Conservation (phyloP, 805 yeast genomes). For the Wickerhamomyces mucosus region DNA sequence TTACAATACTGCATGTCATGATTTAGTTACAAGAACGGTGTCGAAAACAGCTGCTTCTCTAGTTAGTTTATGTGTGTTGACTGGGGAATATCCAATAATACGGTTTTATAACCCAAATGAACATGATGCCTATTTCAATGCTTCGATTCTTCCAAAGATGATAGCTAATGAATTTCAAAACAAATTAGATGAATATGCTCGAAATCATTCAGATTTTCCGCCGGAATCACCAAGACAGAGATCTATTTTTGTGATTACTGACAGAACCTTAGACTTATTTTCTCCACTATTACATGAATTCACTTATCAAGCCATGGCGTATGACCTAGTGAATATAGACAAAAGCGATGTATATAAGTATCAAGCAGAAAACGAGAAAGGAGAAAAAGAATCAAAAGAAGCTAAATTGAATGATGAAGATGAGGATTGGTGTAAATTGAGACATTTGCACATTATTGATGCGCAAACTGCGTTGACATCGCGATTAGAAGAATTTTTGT, state of each 20-base stretch:
- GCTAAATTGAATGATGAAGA: constrained; percentile 53
- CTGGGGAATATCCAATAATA: constrained; percentile 85
- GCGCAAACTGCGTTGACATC: constrained; percentile 53
- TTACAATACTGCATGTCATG: constrained; percentile 56
- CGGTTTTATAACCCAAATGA: constrained; percentile 57
- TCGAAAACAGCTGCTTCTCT: constrained; percentile 52
- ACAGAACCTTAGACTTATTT: constrained; percentile 73
- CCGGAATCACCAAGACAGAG: constrained; percentile 52
- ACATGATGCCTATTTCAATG: constrained; percentile 37
- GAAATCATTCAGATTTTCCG: constrained; percentile 58
- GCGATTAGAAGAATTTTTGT: constrained; percentile 53
- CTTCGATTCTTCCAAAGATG: constrained; percentile 53
- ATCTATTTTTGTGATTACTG: constrained; percentile 66
- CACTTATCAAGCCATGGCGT: constrained; percentile 85
- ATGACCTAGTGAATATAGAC: constrained; percentile 48
- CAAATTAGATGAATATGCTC: constrained; percentile 65
- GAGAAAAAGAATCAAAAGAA: constrained; percentile 30
- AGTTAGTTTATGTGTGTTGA: constrained; percentile 61
- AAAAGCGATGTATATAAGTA: constrained; percentile 41
- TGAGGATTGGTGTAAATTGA: constrained; percentile 59
- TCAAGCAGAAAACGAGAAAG: constrained; percentile 44
- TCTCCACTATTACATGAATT: constrained; percentile 87
- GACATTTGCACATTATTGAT: constrained; percentile 69
- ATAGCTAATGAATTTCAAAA: constrained; percentile 66
- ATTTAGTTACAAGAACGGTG: constrained; percentile 50